Evolutionary conservation across 129 eudicot genomes (phyloP), one percentile per base, ranked within the genome.

Genomic region (Mikania micrantha): DNA sequence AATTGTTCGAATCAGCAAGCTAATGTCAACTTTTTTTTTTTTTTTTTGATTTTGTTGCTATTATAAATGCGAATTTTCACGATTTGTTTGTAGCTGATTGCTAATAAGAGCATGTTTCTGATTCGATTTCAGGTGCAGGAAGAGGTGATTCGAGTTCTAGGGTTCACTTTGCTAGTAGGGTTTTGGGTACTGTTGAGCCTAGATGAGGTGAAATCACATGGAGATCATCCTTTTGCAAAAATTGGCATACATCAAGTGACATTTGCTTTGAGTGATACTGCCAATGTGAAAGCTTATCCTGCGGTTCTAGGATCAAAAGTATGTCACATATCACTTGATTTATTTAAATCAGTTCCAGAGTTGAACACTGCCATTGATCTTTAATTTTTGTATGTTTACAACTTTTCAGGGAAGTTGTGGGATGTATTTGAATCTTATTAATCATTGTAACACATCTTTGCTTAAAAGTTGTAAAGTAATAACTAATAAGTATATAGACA

Each of bases 261-360:
- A 45, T 28, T 79, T 77, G 88, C 84, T 67, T 66, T 90, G 42
- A 76, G 52, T 75, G 84, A 66, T 45, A 39, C 63, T 53, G 97
- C 95, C 21, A 85, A 47, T 73, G 73, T 90, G 2, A 85, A 81
- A 71, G 97, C 87, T 57, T 82, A 88, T 71, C 97, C 97, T 38
- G 15, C 84, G 20, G 72, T 85, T 77, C 85, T 90, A 71, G 97
- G 97, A 77, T 74, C 74, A 71, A 77, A 68, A 64, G 97, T 82
- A 85, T 73, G 80, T 22, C 64, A 59, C 32, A 31, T 42, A 15
- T 59, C 13, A 29, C 1, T 12, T 15, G 2, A 47, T 6, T 49
- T 49, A 0, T 49, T 19, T 1, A n/a, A n/a, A n/a, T n/a, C n/a
- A 44, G 25, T 31, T 71, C 45, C 11, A 32, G 34, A 29, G 39